These are phyloP conservation scores for Karstenula rhodostoma DNA, from an alignment of 2,329 filamentous ascomycete genomes.

Conservation along the genomic window DNA sequence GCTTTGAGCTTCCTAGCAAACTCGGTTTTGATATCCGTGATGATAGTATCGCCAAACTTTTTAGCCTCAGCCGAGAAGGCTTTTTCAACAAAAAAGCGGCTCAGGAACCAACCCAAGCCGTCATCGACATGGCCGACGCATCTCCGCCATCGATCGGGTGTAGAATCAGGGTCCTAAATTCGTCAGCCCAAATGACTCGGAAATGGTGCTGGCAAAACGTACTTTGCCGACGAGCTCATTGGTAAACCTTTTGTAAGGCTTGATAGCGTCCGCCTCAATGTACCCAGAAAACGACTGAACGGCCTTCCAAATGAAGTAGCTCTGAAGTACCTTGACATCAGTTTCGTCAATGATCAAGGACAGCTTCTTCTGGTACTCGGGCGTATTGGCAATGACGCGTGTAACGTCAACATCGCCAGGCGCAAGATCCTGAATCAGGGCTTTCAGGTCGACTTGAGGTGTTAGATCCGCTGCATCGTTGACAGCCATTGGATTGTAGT, in stretches of 20 bases:
- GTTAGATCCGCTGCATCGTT: constrained; percentile 61
- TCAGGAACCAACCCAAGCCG: constrained; percentile 70
- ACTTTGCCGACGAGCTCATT: constrained; percentile 67
- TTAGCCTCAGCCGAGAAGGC: constrained; percentile 71
- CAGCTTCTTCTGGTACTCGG: constrained; percentile 65
- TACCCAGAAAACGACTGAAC: constrained; percentile 56
- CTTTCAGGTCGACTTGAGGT: constrained; percentile 62
- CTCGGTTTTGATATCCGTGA: constrained; percentile 70
- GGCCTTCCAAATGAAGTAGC: constrained; percentile 62
- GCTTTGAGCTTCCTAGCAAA: constrained; percentile 66
- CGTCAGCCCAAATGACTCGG: constrained; percentile 60
- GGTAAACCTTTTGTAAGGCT: constrained; percentile 66
- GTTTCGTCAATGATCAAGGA: constrained; percentile 57
- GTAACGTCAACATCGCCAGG: constrained; percentile 60
- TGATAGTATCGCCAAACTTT: constrained; percentile 69
- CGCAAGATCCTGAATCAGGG: constrained; percentile 60
- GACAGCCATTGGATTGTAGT: constrained; percentile 68
- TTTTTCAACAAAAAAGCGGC: constrained; percentile 72
- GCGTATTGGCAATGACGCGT: constrained; percentile 64
- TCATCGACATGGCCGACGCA: constrained; percentile 65
- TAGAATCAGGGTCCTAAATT: constrained; percentile 65
- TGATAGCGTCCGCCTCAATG: constrained; percentile 67
- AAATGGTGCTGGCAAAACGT: constrained; percentile 27
- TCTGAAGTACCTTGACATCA: neutral
- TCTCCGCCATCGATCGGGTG: constrained; percentile 70